Evolutionary conservation across 2,329 filamentous ascomycete species (phyloP).

Genomic region (Trichoderma polysporum): DNA sequence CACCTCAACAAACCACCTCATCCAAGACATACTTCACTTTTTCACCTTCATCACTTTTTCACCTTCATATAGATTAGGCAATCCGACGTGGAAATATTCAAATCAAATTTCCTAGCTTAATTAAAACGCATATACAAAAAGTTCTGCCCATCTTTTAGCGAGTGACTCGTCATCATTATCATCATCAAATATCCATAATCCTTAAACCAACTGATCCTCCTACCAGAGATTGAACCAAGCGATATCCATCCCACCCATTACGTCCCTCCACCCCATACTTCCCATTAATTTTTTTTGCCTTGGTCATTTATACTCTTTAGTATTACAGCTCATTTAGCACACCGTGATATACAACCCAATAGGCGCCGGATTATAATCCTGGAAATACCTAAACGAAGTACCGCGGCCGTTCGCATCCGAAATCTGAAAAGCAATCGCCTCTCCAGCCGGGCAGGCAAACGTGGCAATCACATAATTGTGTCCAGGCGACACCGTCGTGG

Average conservation of each 20-base stretch:
- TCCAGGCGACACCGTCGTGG: constrained; percentile 49
- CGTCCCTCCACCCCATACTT: not conserved
- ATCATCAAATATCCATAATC: not conserved
- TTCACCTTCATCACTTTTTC: not conserved
- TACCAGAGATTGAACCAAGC: not conserved
- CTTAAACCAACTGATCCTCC: not conserved
- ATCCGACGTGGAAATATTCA: not conserved
- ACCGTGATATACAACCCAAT: constrained; percentile 42
- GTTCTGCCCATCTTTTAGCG: not conserved
- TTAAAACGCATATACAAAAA: not conserved
- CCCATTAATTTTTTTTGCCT: not conserved
- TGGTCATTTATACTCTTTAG: constrained; percentile 20
- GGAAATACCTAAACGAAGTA: constrained; percentile 59
- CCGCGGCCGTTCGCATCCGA: constrained; percentile 39
- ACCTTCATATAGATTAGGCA: too few relatives aligned
- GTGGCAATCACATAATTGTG: constrained; percentile 53
- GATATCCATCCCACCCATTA: not conserved
- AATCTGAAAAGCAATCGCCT: constrained; percentile 54
- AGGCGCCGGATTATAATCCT: constrained; percentile 59
- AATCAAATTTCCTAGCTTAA: not conserved
- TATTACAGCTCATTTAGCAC: constrained; percentile 30
- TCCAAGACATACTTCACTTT: not conserved
- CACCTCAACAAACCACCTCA: not conserved
- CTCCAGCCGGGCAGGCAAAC: constrained; percentile 54
- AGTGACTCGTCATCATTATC: not conserved